Base-by-base conservation (phyloP, 2,329 filamentous ascomycete genomes). In the Penicillium sp. region DNA sequence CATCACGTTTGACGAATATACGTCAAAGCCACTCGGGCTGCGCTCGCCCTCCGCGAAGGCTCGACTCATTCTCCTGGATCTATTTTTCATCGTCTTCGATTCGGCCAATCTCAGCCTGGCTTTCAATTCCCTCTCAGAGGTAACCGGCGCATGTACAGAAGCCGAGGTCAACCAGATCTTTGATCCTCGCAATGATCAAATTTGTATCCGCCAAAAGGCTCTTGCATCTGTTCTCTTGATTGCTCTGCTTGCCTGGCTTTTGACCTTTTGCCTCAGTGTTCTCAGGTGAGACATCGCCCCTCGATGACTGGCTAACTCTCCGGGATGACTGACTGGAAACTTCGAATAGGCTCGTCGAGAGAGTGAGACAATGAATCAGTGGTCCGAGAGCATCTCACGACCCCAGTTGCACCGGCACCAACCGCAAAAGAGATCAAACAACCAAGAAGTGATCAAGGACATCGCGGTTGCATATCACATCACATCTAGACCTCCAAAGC, bases 21-120 rank as follows among this genome's bases (percentile, higher is more conserved):
- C 88, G 4, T 88, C 89, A 28, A 94, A 94, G 66, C 93, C 94
- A 24, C 76, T 98, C 18, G 93, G 93, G 1, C 74, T 98, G 51
- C 86, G 94, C 38, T 84, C 84, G 5, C 83, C 89, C 8, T 84
- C 84, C 48, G 85, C 88, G 42, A 98, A 98, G 67, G 86, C 95
- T 55, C 83, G 87, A 11, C 81, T 98, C 43, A 87, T 97, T 51
- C 81, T 98, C 46, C 80, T 95, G 48, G 93, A 98, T 69, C 77
- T 98, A 3, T 84, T 96, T 62, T 98, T 98, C 66, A 95, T 98
- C 62, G 90, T 97, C 37, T 95, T 98, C 73, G 91, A 95, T 68
- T 90, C 90, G 4, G 90, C 90, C 44, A 97, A 95, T 70, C 80
- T 95, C 26, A 87, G 88, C 36, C 75, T 98, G 54, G 90, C 91